A percentile compares a stretch with the other conserved stretches of the same genome.
phyloP scores from a whole-genome alignment of 345 rosid genomes.

The Conringia planisiliqua region DNA sequence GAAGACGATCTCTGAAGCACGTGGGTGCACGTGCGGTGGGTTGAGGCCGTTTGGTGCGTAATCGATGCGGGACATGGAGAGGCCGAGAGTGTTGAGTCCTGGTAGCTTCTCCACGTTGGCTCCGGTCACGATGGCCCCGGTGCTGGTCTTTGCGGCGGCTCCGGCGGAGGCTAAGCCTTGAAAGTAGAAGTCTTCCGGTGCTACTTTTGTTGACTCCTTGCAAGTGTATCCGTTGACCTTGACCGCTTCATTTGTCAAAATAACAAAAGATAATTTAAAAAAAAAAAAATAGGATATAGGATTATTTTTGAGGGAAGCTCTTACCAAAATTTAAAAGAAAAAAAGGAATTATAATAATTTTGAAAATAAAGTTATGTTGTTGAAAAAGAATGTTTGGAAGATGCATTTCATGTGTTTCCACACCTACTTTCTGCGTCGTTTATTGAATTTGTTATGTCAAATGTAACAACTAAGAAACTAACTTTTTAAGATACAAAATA shows the following conservation, averaged over 20 bases:
- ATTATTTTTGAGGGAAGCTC: no score
- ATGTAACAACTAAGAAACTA: not conserved
- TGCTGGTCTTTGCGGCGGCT: not conserved
- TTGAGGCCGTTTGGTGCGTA: conserved; percentile 56
- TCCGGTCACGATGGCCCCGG: conserved; percentile 31
- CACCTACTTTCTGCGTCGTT: not conserved
- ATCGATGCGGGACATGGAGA: conserved; percentile 44
- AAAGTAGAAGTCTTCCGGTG: conserved; percentile 32
- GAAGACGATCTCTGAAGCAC: conserved; percentile 52
- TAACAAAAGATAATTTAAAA: not conserved
- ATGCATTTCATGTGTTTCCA: conserved; percentile 6
- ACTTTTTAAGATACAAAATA: not conserved
- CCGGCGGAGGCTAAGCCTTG: conserved; percentile 19
- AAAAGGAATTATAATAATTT: not conserved
- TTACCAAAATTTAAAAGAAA: not conserved
- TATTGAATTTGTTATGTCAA: not conserved
- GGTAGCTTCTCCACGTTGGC: conserved; percentile 35
- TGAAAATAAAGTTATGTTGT: not conserved
- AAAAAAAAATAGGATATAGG: no score
- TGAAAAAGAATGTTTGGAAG: conserved; percentile 8
- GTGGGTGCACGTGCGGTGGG: conserved; percentile 42
- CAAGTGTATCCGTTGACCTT: conserved; percentile 37
- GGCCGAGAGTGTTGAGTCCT: conserved; percentile 38
- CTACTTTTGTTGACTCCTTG: conserved; percentile 30
- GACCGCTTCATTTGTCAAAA: conserved; percentile 18